Base-by-base conservation (phyloP, 768 basidiomycete species). In the Macrolepiota albuminosa region DNA sequence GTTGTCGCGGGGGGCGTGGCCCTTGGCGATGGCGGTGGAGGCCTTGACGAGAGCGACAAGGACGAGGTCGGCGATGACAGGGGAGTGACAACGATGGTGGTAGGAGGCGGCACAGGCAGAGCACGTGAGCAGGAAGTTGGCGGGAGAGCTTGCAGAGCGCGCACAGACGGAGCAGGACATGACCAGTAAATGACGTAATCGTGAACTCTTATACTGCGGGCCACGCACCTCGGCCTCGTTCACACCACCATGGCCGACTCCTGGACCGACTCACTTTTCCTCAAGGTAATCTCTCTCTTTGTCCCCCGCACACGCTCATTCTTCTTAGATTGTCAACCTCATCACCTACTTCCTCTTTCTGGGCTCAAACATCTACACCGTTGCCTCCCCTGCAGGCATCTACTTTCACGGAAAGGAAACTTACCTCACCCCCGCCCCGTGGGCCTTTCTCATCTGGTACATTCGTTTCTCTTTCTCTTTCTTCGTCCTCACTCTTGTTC, bases 401-500 rank as follows among this genome's bases (percentile, higher is more conserved):
- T 92, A 93, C 75, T 84, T 80, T 69, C 72, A 78, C 63, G 86
- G 84, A 48, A 93, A 93, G 71, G 87, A 90, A 66, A 97, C 95
- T 0, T 98, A 95, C 73, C 77, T 98, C 59, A 97, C 95, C 1
- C 96, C 96, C n/a, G 91, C 93, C 29, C 85, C 88, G 31, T 97
- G 91, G 85, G 89, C 91, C 1, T 96, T 94, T 78, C 82, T 89
- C 76, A 89, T 95, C 70, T 96, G 94, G 93, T 89, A 57, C 45
- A 78, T 48, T 34, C 8, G 24, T n/a, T 36, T 9, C 29, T 57
- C 24, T 31, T 33, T 48, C 57, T 63, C 62, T 56, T 63, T 63
- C 56, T 33, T 64, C 61, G 13, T 63, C 63, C 40, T 64, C 47
- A 62, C 64, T 55, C 33, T 33, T n/a, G 24, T 8, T 3, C 8